Percentiles rank a stretch among this genome's conserved stretches.
Evolutionary conservation across 2,329 filamentous ascomycete species (phyloP).

Genomic region (Aspergillus aculeatinus): DNA sequence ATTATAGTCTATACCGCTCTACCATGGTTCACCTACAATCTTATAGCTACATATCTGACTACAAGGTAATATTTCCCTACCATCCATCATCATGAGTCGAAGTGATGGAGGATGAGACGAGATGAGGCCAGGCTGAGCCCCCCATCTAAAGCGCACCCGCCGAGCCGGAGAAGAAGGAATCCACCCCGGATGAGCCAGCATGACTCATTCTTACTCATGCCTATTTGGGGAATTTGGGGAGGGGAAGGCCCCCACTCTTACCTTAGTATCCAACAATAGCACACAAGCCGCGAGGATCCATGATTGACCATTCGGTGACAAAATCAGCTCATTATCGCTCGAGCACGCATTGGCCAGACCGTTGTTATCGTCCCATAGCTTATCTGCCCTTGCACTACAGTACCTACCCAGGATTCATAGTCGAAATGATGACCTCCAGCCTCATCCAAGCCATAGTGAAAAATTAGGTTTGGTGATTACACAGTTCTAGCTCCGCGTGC

Average conservation of each 20-base stretch:
- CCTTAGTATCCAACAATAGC: background rate
- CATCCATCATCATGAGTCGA: background rate
- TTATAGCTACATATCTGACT: background rate
- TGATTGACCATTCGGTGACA: too few relatives aligned
- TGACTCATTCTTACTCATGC: constrained; percentile 10
- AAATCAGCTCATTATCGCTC: too few relatives aligned
- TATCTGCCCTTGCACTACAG: too few relatives aligned
- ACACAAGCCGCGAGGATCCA: too few relatives aligned
- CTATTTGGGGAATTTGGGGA: background rate
- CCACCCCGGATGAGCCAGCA: background rate
- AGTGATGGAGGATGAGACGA: background rate
- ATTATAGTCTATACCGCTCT: background rate
- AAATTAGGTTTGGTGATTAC: too few relatives aligned
- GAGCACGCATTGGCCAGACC: too few relatives aligned
- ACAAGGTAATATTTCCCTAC: background rate
- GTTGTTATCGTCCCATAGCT: too few relatives aligned
- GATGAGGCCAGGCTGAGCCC: background rate
- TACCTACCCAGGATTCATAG: too few relatives aligned
- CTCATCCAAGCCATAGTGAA: too few relatives aligned
- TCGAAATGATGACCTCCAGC: too few relatives aligned
- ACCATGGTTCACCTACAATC: background rate
- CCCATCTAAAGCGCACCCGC: background rate
- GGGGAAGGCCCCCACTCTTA: background rate
- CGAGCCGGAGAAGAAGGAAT: background rate
- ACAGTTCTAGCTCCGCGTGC: too few relatives aligned